These are phyloP conservation scores for Tuber umbilicatum DNA, from an alignment of 495 filamentous ascomycete species.

Conservation along the genomic window DNA sequence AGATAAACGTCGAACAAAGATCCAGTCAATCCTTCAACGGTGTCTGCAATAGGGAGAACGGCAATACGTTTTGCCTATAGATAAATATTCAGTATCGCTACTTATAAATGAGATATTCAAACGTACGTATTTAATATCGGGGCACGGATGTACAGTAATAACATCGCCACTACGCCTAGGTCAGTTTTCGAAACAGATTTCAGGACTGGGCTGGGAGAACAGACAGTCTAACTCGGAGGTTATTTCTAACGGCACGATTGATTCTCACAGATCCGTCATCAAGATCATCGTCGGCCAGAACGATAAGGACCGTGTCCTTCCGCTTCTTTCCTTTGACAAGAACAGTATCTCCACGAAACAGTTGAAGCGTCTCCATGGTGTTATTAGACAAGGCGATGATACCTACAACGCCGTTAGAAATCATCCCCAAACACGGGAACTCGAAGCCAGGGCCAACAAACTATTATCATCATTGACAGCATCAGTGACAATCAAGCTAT, in stretches of 20 bases:
- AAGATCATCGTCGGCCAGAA: conserved; percentile 92
- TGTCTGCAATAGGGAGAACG: conserved; percentile 96
- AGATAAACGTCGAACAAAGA: conserved; percentile 98
- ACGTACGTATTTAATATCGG: conserved; percentile 99
- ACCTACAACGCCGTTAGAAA: conserved; percentile 27
- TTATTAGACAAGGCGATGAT: conserved; percentile 97
- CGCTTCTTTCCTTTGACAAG: conserved; percentile 99
- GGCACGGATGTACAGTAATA: conserved; percentile 94
- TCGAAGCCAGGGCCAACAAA: conserved; percentile 23
- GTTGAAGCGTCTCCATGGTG: conserved; percentile 96
- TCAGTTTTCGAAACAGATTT: conserved; percentile 17
- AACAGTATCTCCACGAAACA: conserved; percentile 97
- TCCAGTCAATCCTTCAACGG: conserved; percentile 92
- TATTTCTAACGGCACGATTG: conserved; percentile 96
- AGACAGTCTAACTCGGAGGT: conserved; percentile 82
- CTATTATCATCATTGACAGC: conserved; percentile 99
- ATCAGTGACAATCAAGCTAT: conserved; percentile 96
- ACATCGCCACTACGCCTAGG: conserved; percentile 65
- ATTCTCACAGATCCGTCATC: conserved; percentile 94
- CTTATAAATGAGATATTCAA: conserved; percentile 2
- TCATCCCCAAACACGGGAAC: background rate
- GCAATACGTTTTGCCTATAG: conserved; percentile 93
- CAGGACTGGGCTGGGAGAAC: conserved; percentile 5
- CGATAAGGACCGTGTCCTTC: conserved; percentile 96
- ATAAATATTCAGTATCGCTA: conserved; percentile 18